Evolutionary conservation across 495 filamentous ascomycete genomes (phyloP), one percentile per base, ranked within the genome.

Genomic region (Podospora bellae-mahoneyi): DNA sequence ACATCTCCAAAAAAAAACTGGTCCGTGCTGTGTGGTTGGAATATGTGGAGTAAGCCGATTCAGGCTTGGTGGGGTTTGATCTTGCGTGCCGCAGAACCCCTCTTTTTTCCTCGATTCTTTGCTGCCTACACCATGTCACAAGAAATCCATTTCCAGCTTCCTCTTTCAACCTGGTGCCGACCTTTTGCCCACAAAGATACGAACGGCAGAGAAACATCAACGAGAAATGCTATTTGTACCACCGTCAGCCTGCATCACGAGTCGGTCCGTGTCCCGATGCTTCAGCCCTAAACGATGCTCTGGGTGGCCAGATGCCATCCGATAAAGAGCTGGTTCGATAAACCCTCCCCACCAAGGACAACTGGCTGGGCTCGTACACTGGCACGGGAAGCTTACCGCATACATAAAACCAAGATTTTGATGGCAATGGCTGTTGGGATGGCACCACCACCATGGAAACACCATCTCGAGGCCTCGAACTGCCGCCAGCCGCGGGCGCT

Each of bases 401-500:
- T 58, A 26, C 5, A 19, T 19, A 58, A 26, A 58, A 58, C 55
- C 5, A 26, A 58, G 55, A 19, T 7, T 15, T 26, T 58, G n/a
- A 26, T 19, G 23, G 9, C 23, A 7, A 20, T 58, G 55, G 55
- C 19, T 9, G 55, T 20, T 4, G 54, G 54, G 55, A 1, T 19
- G 23, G n/a, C 5, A 26, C 55, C 55, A 58, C n/a, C 55, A 58
- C 18, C 23, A 26, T 18, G n/a, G 55, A 19, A 58, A 32, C 59
- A 61, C 20, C 16, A 32, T 6, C 59, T 18, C 32, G 30, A 19
- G 61, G 16, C 32, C 4, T n/a, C 30, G 67, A 69, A 73, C 71
- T 71, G 68, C 68, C 71, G 66, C 71, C 60, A 67, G 66, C 71
- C 71, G 71, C 66, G 54, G 64, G 64, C 39, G 64, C 71, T 69